phyloP scores from a whole-genome alignment of 805 yeast genomes.

The Wickerhamomyces hampshirensis region DNA sequence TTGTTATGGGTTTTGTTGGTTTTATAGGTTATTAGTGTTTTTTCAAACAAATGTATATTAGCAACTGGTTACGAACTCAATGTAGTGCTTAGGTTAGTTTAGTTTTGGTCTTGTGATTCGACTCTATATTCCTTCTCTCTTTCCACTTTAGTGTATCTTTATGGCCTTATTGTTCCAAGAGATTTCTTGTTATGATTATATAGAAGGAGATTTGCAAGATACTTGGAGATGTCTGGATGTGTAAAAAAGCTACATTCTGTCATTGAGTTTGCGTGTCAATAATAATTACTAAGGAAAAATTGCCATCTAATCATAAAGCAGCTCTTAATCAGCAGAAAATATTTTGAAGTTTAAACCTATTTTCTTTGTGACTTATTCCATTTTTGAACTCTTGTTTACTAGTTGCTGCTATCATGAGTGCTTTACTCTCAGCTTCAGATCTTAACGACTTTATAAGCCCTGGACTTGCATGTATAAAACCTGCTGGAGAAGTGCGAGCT shows the following conservation, averaged over 20 bases:
- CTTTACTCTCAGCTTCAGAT: conserved; percentile 83
- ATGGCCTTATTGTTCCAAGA: no score
- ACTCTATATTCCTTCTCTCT: no score
- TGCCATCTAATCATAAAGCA: background rate
- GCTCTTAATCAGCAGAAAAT: background rate
- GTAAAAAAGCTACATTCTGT: no score
- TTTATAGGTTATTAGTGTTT: background rate
- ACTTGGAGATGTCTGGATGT: no score
- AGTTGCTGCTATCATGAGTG: conserved; percentile 54
- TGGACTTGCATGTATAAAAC: conserved; percentile 91
- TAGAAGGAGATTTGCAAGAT: no score
- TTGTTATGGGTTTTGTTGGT: background rate
- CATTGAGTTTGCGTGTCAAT: background rate
- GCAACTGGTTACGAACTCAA: no score
- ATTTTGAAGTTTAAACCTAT: no score
- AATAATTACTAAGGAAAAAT: no score
- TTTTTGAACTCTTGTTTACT: background rate
- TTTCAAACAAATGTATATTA: conserved; percentile 10
- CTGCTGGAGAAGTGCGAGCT: conserved; percentile 47
- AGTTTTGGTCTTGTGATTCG: no score
- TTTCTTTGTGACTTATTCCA: no score
- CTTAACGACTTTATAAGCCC: conserved; percentile 93
- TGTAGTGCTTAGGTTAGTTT: background rate
- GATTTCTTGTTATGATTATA: no score
- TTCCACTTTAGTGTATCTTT: no score